Evolutionary conservation across 495 filamentous ascomycete species (phyloP).

Genomic region (Hapsidospora chrysogenum): DNA sequence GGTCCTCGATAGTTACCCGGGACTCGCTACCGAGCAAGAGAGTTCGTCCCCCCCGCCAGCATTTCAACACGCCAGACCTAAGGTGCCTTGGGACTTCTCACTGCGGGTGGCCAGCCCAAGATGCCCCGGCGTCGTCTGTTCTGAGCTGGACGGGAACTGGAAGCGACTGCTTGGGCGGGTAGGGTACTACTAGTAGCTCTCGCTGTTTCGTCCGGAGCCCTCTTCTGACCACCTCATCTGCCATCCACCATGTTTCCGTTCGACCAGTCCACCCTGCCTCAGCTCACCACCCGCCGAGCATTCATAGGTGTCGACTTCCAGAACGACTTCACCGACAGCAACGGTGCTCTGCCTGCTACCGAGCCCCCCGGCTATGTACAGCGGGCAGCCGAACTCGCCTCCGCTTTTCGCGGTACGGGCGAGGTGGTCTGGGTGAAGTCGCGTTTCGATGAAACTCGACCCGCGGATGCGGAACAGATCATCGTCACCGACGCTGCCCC

Average conservation of each 20-base stretch:
- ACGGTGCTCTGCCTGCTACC: conserved; percentile 47
- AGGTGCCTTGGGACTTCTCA: too few species aligned
- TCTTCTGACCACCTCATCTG: neutral
- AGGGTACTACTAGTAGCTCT: too few species aligned
- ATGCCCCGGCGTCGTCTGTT: too few species aligned
- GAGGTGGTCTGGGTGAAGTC: conserved; percentile 83
- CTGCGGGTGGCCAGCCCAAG: too few species aligned
- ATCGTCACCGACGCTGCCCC: conserved; percentile 16
- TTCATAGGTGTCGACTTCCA: conserved; percentile 77
- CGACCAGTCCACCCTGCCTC: conserved; percentile 25
- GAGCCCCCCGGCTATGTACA: conserved; percentile 51
- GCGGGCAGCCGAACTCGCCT: conserved; percentile 45
- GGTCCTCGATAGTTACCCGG: too few species aligned
- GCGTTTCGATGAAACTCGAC: conserved; percentile 46
- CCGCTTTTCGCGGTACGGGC: conserved; percentile 53
- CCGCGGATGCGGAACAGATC: conserved; percentile 32
- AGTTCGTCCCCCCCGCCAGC: too few species aligned
- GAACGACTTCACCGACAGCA: conserved; percentile 66
- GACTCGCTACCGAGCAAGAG: too few species aligned
- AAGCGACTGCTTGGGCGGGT: too few species aligned
- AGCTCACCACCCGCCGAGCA: conserved; percentile 55
- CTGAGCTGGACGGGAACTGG: too few species aligned
- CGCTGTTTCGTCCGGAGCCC: too few species aligned
- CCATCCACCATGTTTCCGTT: conserved; percentile 29
- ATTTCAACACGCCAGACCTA: too few species aligned